Conservation (phyloP, 2,329 filamentous ascomycete species). For the Pseudogymnoascus sp. region DNA sequence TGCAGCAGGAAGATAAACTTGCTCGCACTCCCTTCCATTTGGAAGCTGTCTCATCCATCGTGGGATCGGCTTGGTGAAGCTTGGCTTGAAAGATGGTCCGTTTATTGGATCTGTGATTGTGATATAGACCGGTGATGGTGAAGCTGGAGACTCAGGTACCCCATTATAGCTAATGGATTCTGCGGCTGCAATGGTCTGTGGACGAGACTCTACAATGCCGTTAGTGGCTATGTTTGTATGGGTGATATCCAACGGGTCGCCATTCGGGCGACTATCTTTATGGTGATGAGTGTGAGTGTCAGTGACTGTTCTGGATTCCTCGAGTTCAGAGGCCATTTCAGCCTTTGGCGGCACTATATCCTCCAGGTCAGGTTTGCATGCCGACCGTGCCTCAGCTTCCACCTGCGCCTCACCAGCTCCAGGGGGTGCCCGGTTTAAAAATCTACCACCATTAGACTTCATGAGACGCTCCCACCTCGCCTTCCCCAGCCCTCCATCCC, state of each 20-base stretch:
- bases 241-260: too few relatives aligned
- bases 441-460: constrained; percentile 35
- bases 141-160: background rate
- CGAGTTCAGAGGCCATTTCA: too few relatives aligned
- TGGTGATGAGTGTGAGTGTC: too few relatives aligned
- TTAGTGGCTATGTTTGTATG: too few relatives aligned
- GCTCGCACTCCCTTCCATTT: background rate
- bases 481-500: constrained; percentile 30
- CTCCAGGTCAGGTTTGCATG: too few relatives aligned
- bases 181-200: background rate
- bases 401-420: background rate
- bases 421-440: background rate
- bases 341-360: too few relatives aligned
- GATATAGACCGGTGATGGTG: constrained; percentile 36
- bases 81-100: constrained; percentile 38
- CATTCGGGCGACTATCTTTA: too few relatives aligned
- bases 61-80: constrained; percentile 44
- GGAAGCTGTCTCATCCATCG: constrained; percentile 27
- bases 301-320: too few relatives aligned
- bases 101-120: constrained; percentile 42
- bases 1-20: background rate
- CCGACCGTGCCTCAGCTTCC: background rate
- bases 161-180: background rate
- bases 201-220: background rate
- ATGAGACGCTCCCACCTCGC: constrained; percentile 37